Base-by-base conservation (phyloP, 2,329 filamentous ascomycete species). In the Parascedosporium putredinis region DNA sequence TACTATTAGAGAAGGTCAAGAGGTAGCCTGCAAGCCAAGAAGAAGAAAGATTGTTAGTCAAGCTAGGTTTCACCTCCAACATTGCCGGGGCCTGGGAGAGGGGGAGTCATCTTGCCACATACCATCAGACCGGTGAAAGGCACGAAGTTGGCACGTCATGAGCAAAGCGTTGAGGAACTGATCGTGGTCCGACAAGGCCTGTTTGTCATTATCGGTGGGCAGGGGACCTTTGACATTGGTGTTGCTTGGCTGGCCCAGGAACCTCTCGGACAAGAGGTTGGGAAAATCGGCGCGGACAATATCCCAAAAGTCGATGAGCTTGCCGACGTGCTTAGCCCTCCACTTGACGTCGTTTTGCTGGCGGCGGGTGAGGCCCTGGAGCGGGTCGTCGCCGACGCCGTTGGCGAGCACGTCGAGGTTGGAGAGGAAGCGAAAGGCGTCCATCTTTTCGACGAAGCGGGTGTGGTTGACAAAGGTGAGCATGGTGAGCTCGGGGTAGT, bases 1-100 rank as follows among this genome's bases (percentile, higher is more conserved):
- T 69, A 62, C 0, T 68, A 70, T 2, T 60, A 66, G 38, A 29
- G 27, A 50, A 50, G 1, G 47, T 50, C 20, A 50, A 42, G 29
- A 50, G 36, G 40, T 34, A 50, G 40, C 47, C 47, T 50, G 29
- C n/a, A n/a, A n/a, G n/a, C n/a, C n/a, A n/a, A n/a, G 42, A 29
- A 18, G 7, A 6, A 45, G 20, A 29, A 45, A 4, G 5, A 31
- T 34, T 27, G 25, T 46, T 31, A 31, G 44, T 45, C 5, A 45
- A 25, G 10, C 8, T 2, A 45, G 22, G 22, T 12, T 25, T 3
- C 10, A 45, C n/a, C n/a, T n/a, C n/a, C n/a, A 31, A 16, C 16
- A 9, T 4, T 25, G 42, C 7, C 10, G 23, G 8, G 4, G 14
- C 25, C 10, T 12, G 18, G 16, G 12, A 23, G 14, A 22, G 1